Percentiles rank a stretch among this genome's conserved stretches.
These are phyloP conservation scores for Biancaea sappan DNA, from an alignment of 306 rosid species.

Conservation along the genomic window DNA sequence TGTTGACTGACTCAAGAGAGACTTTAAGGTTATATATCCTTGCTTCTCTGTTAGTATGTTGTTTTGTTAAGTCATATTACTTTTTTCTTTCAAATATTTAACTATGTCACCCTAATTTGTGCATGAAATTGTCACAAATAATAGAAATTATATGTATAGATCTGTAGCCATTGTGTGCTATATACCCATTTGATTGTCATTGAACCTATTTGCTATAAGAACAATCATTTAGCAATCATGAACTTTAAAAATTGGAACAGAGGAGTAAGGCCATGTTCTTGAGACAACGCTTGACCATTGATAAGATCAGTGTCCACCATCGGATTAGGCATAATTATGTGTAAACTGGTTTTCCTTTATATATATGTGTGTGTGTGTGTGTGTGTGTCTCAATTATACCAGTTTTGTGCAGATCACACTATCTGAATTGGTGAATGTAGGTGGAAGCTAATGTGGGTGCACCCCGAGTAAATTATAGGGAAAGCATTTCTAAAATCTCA, in stretches of 20 bases:
- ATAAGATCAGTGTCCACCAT: conserved; percentile 9
- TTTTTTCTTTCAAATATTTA: conserved; percentile 10
- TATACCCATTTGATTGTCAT: neutral
- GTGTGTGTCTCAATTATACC: too few relatives aligned
- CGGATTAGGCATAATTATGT: conserved; percentile 14
- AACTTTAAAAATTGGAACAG: neutral
- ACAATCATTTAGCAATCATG: neutral
- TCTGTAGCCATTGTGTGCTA: neutral
- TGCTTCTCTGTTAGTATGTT: neutral
- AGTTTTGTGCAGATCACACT: too few relatives aligned
- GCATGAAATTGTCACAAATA: conserved; percentile 19
- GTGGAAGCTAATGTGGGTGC: conserved; percentile 99
- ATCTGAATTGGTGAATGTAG: conserved; percentile 47
- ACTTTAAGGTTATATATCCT: conserved; percentile 73
- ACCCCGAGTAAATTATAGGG: conserved; percentile 97
- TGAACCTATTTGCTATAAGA: conserved; percentile 17
- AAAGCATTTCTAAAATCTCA: conserved; percentile 77
- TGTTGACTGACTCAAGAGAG: conserved; percentile 95
- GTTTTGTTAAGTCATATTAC: neutral
- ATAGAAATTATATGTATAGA: neutral
- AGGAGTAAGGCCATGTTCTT: conserved; percentile 9
- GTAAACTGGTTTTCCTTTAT: neutral
- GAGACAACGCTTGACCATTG: conserved; percentile 4
- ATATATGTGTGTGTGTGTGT: neutral
- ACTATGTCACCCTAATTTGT: neutral